Conservation (phyloP, 768 basidiomycete species). For the Mycena floridula region DNA sequence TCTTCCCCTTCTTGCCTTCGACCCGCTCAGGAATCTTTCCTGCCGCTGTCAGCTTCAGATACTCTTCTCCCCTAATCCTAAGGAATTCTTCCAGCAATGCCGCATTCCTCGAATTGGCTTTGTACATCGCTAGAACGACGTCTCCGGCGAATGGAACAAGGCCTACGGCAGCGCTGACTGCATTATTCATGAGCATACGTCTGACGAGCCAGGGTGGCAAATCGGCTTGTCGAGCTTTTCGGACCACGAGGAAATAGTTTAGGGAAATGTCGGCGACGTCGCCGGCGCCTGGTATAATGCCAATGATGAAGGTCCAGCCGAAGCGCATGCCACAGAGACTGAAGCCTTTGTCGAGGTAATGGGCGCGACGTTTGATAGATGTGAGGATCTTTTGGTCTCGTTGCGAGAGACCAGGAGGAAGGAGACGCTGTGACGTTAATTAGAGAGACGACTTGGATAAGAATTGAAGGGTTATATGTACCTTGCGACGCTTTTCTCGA, state of each 20-base stretch:
- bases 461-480: conserved; percentile 16
- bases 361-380: conserved; percentile 71
- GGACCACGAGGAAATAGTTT: conserved; percentile 72
- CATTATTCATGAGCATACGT: conserved; percentile 75
- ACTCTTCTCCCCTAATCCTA: conserved; percentile 70
- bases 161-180: conserved; percentile 57
- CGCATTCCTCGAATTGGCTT: conserved; percentile 88
- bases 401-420: conserved; percentile 70
- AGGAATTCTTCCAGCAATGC: conserved; percentile 81
- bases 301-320: conserved; percentile 83
- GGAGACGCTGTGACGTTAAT: conserved; percentile 40
- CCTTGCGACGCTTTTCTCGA: conserved; percentile 52
- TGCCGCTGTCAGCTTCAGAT: conserved; percentile 42
- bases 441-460: conserved; percentile 1
- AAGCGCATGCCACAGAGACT: conserved; percentile 73
- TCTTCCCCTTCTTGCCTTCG: conserved; percentile 2
- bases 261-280: conserved; percentile 57
- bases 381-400: conserved; percentile 72
- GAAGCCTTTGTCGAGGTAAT: conserved; percentile 87
- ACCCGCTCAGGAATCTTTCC: conserved; percentile 11
- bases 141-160: conserved; percentile 40
- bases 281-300: conserved; percentile 65
- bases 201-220: conserved; percentile 57
- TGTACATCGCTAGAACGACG: conserved; percentile 68
- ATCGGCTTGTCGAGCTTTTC: conserved; percentile 71